Percentiles rank a stretch among this genome's conserved stretches.
Evolutionary conservation across 345 rosid genomes (phyloP).

Genomic region (Pugionium dolabratum): DNA sequence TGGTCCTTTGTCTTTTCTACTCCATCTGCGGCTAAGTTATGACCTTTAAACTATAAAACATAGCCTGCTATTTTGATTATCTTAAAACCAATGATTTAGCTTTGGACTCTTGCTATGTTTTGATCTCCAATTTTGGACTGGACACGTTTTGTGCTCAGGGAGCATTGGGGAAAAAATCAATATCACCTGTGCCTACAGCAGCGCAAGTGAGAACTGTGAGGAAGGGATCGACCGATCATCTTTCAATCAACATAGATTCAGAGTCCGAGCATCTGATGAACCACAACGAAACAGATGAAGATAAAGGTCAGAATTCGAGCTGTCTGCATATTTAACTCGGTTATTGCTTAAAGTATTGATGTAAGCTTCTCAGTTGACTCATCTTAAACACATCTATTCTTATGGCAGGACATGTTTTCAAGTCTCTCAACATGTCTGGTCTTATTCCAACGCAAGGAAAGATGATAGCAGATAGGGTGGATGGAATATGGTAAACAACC

Average conservation of each 20-base stretch:
- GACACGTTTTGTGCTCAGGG: conserved; percentile 48
- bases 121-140: conserved; percentile 15
- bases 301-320: conserved; percentile 57
- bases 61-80: conserved; percentile 21
- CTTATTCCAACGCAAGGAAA: conserved; percentile 88
- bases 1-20: not conserved
- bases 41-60: conserved; percentile 10
- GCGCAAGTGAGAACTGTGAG: conserved; percentile 74
- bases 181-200: conserved; percentile 66
- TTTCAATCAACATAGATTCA: conserved; percentile 67
- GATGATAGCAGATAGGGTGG: conserved; percentile 80
- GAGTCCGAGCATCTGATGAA: conserved; percentile 65
- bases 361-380: not conserved
- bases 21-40: not conserved
- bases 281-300: conserved; percentile 66
- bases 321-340: conserved; percentile 27
- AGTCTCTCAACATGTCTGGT: conserved; percentile 83
- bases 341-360: conserved; percentile 7
- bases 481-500: conserved; percentile 75
- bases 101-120: not conserved
- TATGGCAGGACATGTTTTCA: conserved; percentile 76
- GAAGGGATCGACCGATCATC: conserved; percentile 89
- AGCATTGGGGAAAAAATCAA: conserved; percentile 49
- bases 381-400: conserved; percentile 13
- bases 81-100: not conserved